Base-by-base conservation (phyloP, 495 filamentous ascomycete genomes). In the Podospora bellae-mahoneyi region DNA sequence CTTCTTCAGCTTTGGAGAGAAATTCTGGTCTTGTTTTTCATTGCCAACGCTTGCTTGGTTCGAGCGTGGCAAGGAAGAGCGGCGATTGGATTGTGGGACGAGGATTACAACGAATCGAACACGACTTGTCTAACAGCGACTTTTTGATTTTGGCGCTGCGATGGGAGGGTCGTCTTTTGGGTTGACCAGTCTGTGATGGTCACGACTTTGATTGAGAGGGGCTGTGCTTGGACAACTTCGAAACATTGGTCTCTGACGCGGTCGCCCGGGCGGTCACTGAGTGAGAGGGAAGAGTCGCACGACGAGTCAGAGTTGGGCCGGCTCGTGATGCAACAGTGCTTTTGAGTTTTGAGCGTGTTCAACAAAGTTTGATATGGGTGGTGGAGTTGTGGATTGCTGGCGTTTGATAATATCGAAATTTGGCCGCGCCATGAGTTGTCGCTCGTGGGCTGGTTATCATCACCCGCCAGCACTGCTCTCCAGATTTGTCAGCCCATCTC, bases 1-100 rank as follows among this genome's bases (percentile, higher is more conserved):
- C 39, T 48, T 32, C 28, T 61, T 61, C 59, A 26, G 72, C 75
- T 76, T 75, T 75, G 74, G 71, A 59, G 67, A 69, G 65, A 66
- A 39, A 53, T 64, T 28, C 64, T 68, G 60, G 62, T 67, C 67
- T 56, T 30, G 18, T 70, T 70, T 75, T 77, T 77, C 75, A 59
- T 72, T 75, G 75, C 73, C 71, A 65, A 72, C 73, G 71, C 27
- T 68, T 67, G 65, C 66, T 72, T 57, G 58, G 58, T 20, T 48
- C 71, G 68, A 44, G 66, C 66, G 75, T 74, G 73, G 75, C 69
- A 64, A 75, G 66, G 75, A 74, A 73, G 74, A 68, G 68, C 62
- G n/a, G 28, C 39, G 15, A 48, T 48, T 48, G 39, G 39, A 48
- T 10, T 30, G 44, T 48, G 61, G 44, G 27, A 2, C 0, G 60